Evolutionary conservation across 306 rosid genomes (phyloP).

Genomic region (Cajanus cajan): DNA sequence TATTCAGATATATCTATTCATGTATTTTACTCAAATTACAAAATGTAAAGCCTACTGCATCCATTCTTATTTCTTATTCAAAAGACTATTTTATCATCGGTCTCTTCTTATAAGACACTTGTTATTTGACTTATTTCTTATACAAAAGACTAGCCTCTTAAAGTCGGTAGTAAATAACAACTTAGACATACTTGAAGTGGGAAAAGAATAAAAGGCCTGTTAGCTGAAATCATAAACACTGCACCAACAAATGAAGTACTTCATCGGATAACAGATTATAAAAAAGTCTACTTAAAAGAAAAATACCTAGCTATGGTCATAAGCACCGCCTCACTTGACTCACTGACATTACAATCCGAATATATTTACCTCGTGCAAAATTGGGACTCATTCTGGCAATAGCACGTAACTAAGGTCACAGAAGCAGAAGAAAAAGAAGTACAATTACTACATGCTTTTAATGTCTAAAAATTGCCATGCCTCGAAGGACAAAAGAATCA

Average conservation of each 20-base stretch:
- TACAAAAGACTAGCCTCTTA: too few species aligned
- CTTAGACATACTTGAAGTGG: not conserved
- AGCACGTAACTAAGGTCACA: not conserved
- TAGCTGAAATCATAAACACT: not conserved
- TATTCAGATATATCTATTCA: too few species aligned
- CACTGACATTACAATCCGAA: constrained; percentile 41
- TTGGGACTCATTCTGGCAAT: constrained; percentile 39
- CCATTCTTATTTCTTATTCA: too few species aligned
- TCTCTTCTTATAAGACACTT: too few species aligned
- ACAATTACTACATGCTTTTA: constrained; percentile 29
- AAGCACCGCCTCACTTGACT: constrained; percentile 31
- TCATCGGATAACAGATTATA: constrained; percentile 7
- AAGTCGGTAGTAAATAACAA: not conserved
- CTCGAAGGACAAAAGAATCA: constrained; percentile 39
- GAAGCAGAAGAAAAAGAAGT: not conserved
- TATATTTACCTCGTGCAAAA: constrained; percentile 50
- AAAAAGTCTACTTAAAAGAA: not conserved
- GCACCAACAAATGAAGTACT: constrained; percentile 8
- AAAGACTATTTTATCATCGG: too few species aligned
- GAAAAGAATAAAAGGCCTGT: not conserved
- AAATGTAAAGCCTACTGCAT: too few species aligned
- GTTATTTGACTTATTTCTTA: too few species aligned
- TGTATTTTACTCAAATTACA: too few species aligned
- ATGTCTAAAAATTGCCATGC: constrained; percentile 34
- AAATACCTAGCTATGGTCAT: constrained; percentile 18